Conservation (phyloP, 2,329 filamentous ascomycete genomes). For the Apiospora koreana region DNA sequence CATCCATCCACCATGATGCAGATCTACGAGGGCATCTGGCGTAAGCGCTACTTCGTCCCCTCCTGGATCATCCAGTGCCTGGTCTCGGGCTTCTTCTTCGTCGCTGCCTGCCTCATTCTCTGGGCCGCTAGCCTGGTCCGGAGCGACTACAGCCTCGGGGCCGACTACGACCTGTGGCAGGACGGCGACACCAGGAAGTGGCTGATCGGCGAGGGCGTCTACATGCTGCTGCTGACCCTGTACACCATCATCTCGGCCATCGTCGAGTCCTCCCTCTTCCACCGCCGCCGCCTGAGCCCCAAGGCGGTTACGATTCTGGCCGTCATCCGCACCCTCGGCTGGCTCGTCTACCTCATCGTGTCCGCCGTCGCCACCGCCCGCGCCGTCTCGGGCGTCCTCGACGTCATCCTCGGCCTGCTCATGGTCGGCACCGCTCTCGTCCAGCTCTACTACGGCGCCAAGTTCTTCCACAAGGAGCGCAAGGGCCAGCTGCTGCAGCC, state of each 20-base stretch:
- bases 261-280: slow-evolving; percentile 19
- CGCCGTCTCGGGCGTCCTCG: slow-evolving; percentile 9
- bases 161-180: no score
- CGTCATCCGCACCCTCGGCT: slow-evolving; percentile 18
- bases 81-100: slow-evolving; percentile 12
- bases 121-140: not conserved
- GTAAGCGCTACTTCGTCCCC: slow-evolving; percentile 21
- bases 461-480: slow-evolving; percentile 17
- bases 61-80: slow-evolving; percentile 22
- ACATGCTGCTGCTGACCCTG: slow-evolving; percentile 15
- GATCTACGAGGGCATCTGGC: slow-evolving; percentile 20
- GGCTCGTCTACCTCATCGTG: slow-evolving; percentile 20
- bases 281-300: slow-evolving; percentile 17
- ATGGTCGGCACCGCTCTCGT: slow-evolving; percentile 13
- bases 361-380: slow-evolving; percentile 15
- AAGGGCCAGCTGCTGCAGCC: slow-evolving; percentile 14
- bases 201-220: slow-evolving; percentile 15
- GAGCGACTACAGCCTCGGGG: not conserved
- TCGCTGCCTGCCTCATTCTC: slow-evolving; percentile 15
- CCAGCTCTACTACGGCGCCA: slow-evolving; percentile 19
- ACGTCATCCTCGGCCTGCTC: slow-evolving; percentile 16
- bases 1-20: not conserved
- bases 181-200: not conserved
- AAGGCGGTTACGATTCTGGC: slow-evolving; percentile 18
- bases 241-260: slow-evolving; percentile 19